phyloP scores from a whole-genome alignment of 2,329 filamentous ascomycete species.

The Elsinoe fawcettii region DNA sequence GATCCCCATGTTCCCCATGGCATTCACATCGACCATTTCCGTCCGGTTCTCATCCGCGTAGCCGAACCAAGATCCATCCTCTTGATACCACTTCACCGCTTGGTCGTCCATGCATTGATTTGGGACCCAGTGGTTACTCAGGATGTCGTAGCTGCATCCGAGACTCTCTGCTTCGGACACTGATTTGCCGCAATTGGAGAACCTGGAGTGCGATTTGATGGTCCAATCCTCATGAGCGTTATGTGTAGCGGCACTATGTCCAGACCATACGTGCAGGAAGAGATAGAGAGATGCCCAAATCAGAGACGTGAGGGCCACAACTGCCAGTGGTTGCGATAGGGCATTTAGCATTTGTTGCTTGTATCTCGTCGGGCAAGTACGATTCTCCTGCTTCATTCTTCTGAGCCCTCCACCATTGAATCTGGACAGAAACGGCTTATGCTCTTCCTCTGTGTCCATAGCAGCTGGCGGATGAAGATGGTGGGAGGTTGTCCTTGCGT shows the following conservation, averaged over 20 bases:
- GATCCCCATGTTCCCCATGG: not conserved
- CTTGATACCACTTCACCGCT: constrained; percentile 1
- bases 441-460: not conserved
- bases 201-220: not conserved
- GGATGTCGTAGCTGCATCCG: not conserved
- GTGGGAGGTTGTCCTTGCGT: not conserved
- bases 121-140: constrained; percentile 3
- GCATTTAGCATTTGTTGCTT: not conserved
- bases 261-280: not conserved
- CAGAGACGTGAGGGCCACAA: not conserved
- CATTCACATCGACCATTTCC: not conserved
- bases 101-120: not conserved
- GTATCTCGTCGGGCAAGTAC: not conserved
- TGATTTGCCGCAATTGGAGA: not conserved
- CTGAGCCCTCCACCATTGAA: not conserved
- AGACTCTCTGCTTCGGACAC: not conserved
- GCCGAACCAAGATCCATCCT: not conserved
- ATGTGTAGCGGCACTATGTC: not conserved
- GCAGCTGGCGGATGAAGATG: not conserved
- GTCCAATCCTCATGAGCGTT: not conserved
- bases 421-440: not conserved
- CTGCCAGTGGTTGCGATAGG: not conserved
- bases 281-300: not conserved
- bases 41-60: constrained; percentile 1
- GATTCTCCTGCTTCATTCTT: not conserved